Evolutionary conservation across 208 protist species (phyloP).

Genomic region (Acanthamoeba healyi): DNA sequence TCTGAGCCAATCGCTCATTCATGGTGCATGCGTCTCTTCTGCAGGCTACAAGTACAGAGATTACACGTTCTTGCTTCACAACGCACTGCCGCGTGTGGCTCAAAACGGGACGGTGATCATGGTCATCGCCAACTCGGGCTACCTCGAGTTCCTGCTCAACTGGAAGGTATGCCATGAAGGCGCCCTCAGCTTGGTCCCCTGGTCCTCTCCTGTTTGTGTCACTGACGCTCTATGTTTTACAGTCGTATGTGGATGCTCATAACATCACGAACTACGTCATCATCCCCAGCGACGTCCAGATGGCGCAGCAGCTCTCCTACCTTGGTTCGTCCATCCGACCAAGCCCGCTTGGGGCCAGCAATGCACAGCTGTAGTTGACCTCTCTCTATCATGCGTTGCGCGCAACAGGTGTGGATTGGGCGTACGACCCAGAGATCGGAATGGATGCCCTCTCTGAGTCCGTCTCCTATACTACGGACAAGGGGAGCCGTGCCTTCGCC

Average conservation of each 20-base stretch:
- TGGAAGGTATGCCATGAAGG: neutral
- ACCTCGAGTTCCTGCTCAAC: conserved; percentile 28
- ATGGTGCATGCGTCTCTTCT: neutral
- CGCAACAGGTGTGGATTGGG: neutral
- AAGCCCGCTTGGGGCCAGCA: neutral
- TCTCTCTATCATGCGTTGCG: neutral
- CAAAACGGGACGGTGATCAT: conserved; percentile 12
- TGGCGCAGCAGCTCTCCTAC: conserved; percentile 23
- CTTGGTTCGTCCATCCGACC: neutral
- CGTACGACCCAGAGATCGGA: conserved; percentile 31
- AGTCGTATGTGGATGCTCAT: neutral
- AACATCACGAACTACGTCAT: conserved; percentile 27
- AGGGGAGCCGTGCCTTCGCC: neutral
- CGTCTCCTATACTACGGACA: neutral
- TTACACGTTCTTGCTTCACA: conserved; percentile 18
- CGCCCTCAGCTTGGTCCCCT: too few relatives aligned
- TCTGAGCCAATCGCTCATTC: too few relatives aligned
- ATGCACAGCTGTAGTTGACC: too few relatives aligned
- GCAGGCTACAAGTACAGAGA: conserved; percentile 30
- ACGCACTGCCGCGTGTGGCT: conserved; percentile 4
- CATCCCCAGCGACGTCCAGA: neutral
- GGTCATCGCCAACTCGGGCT: conserved; percentile 37
- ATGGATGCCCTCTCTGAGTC: neutral
- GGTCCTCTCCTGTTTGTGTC: neutral
- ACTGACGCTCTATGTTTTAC: neutral